Percentiles rank a stretch among this genome's conserved stretches.
Evolutionary conservation across 352 stramenopile genomes (phyloP).

Genomic region (Thalassiosira livingstoniorum): DNA sequence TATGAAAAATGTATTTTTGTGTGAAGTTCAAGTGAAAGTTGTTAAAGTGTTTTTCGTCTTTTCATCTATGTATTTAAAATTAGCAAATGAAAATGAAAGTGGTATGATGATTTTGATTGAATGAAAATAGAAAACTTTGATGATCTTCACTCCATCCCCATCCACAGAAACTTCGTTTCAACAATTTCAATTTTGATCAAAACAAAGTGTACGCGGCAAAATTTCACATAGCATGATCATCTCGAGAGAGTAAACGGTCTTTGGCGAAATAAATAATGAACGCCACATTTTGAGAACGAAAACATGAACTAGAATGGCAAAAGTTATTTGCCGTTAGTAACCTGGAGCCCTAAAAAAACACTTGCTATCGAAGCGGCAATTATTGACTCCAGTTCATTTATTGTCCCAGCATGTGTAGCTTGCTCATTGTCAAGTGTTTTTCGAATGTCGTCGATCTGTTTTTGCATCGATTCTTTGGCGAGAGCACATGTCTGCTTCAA

Average conservation of each 20-base stretch:
- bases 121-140: neutral
- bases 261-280: neutral
- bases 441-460: too few species aligned
- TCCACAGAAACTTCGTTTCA: neutral
- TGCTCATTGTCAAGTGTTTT: too few species aligned
- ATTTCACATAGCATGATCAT: neutral
- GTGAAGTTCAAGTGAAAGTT: neutral
- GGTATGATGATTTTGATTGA: neutral
- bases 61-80: too few species aligned
- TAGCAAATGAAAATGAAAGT: neutral
- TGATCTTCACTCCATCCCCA: neutral
- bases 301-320: too few species aligned
- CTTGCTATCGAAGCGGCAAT: too few species aligned
- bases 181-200: neutral
- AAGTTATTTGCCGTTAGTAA: too few species aligned
- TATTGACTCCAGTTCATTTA: too few species aligned
- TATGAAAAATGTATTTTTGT: too few species aligned
- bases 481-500: too few species aligned
- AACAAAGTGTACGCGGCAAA: neutral
- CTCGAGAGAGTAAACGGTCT: neutral
- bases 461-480: conserved; percentile 21
- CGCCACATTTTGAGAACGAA: neutral
- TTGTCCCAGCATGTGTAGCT: too few species aligned
- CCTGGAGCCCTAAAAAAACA: too few species aligned
- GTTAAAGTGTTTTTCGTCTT: neutral